These are phyloP conservation scores for Brassica carinata DNA, from an alignment of 345 rosid species.

Conservation along the genomic window DNA sequence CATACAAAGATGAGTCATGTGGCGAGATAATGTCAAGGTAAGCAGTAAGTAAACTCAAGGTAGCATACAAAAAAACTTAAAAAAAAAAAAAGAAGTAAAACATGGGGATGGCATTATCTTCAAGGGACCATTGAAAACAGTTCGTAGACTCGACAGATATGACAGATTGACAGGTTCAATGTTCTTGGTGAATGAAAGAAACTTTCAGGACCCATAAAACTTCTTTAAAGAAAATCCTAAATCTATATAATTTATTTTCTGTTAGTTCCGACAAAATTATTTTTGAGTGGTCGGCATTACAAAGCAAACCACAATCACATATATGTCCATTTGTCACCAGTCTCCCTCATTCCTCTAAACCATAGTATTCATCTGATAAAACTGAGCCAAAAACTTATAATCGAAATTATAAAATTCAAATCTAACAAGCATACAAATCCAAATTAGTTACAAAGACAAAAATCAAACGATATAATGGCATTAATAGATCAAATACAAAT, in stretches of 20 bases:
- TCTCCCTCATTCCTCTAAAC: constrained; percentile 18
- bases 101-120: constrained; percentile 3
- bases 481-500: constrained; percentile 7
- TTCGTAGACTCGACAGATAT: constrained; percentile 21
- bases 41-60: not conserved
- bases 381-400: not conserved
- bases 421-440: not conserved
- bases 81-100: not conserved
- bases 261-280: constrained; percentile 7
- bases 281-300: constrained; percentile 23
- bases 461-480: not conserved
- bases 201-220: constrained; percentile 23
- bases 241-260: not conserved
- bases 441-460: not conserved
- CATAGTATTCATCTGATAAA: not conserved
- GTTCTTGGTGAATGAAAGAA: constrained; percentile 27
- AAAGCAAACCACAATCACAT: constrained; percentile 22
- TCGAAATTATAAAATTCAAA: not conserved
- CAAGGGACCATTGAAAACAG: constrained; percentile 12
- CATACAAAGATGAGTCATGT: constrained; percentile 6
- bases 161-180: constrained; percentile 40
- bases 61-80: too few species aligned
- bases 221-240: not conserved
- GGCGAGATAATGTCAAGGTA: constrained; percentile 30
- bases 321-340: constrained; percentile 17